phyloP scores from a whole-genome alignment of 2,329 filamentous ascomycete species.

The Phoma sp. region DNA sequence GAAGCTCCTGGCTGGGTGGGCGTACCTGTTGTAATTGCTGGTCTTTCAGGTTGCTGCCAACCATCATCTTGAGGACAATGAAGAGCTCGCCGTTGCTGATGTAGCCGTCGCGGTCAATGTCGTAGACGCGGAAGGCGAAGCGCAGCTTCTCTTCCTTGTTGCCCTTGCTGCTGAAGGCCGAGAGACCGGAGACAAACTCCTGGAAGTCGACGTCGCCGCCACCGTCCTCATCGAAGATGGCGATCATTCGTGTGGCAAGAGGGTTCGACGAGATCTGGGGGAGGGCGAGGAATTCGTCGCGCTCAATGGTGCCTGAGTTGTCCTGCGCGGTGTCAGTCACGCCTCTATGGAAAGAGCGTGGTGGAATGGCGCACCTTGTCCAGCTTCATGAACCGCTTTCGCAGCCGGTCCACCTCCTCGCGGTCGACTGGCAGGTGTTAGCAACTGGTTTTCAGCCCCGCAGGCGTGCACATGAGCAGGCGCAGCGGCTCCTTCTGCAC shows the following conservation, averaged over 20 bases:
- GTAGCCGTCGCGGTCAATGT: conserved; percentile 97
- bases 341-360: not conserved
- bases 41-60: conserved; percentile 98
- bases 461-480: conserved; percentile 33
- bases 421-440: conserved; percentile 75
- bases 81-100: conserved; percentile 99
- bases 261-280: conserved; percentile 98
- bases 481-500: conserved; percentile 40
- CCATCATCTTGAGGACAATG: conserved; percentile 99
- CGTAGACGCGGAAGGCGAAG: conserved; percentile 99
- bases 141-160: conserved; percentile 99
- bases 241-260: conserved; percentile 97
- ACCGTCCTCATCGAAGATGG: conserved; percentile 98
- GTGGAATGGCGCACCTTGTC: conserved; percentile 76
- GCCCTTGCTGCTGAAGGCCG: conserved; percentile 95
- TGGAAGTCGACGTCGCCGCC: conserved; percentile 98
- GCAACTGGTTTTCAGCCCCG: conserved; percentile 39
- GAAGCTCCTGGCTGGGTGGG: not conserved
- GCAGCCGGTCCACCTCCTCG: conserved; percentile 93
- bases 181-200: conserved; percentile 94
- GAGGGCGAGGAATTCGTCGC: conserved; percentile 95
- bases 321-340: conserved; percentile 65
- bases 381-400: conserved; percentile 98
- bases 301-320: conserved; percentile 97
- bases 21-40: conserved; percentile 88